Evolutionary conservation across 441 rosid species (phyloP).

Genomic region (Erodium trifolium): DNA sequence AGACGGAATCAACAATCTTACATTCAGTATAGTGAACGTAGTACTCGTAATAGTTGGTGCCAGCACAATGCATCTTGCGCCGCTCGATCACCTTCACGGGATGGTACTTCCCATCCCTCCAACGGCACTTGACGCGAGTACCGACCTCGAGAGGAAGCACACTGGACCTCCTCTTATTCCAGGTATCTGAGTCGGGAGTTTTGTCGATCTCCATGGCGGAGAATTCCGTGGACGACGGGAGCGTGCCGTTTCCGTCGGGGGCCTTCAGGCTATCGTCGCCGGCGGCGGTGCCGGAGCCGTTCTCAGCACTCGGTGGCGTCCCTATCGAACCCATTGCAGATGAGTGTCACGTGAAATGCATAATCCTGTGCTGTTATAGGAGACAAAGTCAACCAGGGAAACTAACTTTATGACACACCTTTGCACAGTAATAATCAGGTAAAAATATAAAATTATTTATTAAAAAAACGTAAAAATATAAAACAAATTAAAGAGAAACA

Average conservation of each 20-base stretch:
- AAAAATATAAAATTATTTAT: too few relatives aligned
- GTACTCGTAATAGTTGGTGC: conserved; percentile 73
- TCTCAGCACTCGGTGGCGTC: conserved; percentile 38
- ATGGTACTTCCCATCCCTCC: conserved; percentile 95
- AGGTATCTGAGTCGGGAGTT: conserved; percentile 29
- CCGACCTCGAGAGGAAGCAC: conserved; percentile 88
- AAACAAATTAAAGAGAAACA: too few relatives aligned
- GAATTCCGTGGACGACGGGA: conserved; percentile 19
- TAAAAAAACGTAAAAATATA: too few relatives aligned
- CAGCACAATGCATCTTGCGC: conserved; percentile 45
- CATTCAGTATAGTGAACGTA: conserved; percentile 98
- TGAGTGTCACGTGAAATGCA: background rate
- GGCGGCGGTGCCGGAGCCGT: conserved; percentile 25
- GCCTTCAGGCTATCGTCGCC: conserved; percentile 29
- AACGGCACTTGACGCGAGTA: conserved; percentile 88
- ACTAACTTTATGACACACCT: too few relatives aligned
- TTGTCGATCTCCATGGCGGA: conserved; percentile 12
- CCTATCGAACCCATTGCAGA: conserved; percentile 64
- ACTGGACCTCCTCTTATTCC: conserved; percentile 55
- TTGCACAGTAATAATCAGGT: too few relatives aligned
- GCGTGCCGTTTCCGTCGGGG: conserved; percentile 10
- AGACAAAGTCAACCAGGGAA: too few relatives aligned
- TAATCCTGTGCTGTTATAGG: too few relatives aligned
- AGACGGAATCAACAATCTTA: conserved; percentile 24
- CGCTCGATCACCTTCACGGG: conserved; percentile 97